Evolutionary conservation across 2,329 filamentous ascomycete genomes (phyloP).

Genomic region (Laburnicola sp.): DNA sequence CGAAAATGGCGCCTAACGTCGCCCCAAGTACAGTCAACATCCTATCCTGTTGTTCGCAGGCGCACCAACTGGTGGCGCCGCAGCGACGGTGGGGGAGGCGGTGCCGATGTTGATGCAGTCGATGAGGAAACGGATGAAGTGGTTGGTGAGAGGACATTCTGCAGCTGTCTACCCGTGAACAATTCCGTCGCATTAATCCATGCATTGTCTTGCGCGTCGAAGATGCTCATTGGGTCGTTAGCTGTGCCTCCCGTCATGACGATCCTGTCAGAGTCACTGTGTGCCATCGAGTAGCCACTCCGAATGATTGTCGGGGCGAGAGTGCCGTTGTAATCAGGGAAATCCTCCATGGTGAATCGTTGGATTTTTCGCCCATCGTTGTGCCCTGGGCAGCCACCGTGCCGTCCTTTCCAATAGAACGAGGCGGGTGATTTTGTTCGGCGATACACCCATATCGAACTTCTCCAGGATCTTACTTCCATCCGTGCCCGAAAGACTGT

Average conservation of each 20-base stretch:
- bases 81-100: conserved; percentile 35
- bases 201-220: conserved; percentile 71
- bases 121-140: too few relatives aligned
- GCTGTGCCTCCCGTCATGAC: conserved; percentile 74
- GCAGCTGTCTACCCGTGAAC: conserved; percentile 55
- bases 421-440: conserved; percentile 73
- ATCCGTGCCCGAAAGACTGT: conserved; percentile 72
- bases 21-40: conserved; percentile 72
- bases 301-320: conserved; percentile 68
- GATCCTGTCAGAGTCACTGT: conserved; percentile 66
- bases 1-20: conserved; percentile 79
- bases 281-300: conserved; percentile 71
- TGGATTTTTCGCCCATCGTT: conserved; percentile 53
- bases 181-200: conserved; percentile 75
- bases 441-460: conserved; percentile 73
- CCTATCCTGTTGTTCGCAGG: conserved; percentile 47
- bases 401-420: conserved; percentile 67
- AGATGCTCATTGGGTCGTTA: conserved; percentile 71
- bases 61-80: conserved; percentile 33
- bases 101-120: conserved; percentile 34
- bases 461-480: conserved; percentile 76
- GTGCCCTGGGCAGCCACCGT: conserved; percentile 51
- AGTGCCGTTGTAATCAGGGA: conserved; percentile 78
- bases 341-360: conserved; percentile 63
- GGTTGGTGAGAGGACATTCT: conserved; percentile 37